These are phyloP conservation scores for Daldinia childiae DNA, from an alignment of 495 filamentous ascomycete species.

Conservation along the genomic window DNA sequence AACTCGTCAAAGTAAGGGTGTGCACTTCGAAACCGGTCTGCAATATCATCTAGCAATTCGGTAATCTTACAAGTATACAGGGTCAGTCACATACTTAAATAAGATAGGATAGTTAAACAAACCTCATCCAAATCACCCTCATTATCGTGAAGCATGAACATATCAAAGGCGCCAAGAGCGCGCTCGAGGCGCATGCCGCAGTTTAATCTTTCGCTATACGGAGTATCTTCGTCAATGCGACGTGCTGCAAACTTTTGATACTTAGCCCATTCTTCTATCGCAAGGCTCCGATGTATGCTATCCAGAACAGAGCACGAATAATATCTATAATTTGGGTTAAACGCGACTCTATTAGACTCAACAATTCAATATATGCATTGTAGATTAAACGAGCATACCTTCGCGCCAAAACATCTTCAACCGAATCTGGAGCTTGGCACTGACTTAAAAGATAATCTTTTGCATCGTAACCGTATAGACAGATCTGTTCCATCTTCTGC, in stretches of 20 bases:
- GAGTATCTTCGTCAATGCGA: constrained; percentile 52
- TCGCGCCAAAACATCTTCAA: constrained; percentile 81
- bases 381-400: constrained; percentile 60
- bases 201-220: constrained; percentile 43
- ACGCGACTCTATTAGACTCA: constrained; percentile 9
- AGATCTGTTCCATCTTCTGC: constrained; percentile 72
- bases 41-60: constrained; percentile 69
- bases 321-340: constrained; percentile 61
- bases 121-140: constrained; percentile 79
- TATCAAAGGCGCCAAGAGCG: constrained; percentile 82
- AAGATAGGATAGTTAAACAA: constrained; percentile 32
- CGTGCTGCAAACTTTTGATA: constrained; percentile 54
- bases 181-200: constrained; percentile 69
- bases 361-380: constrained; percentile 4
- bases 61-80: constrained; percentile 60
- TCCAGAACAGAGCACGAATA: constrained; percentile 76
- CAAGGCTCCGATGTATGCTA: constrained; percentile 81
- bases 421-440: constrained; percentile 63
- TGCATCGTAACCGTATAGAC: constrained; percentile 80
- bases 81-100: constrained; percentile 6
- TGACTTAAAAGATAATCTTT: constrained; percentile 84
- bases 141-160: constrained; percentile 79
- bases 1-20: constrained; percentile 60
- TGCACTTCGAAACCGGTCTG: constrained; percentile 58
- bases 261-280: constrained; percentile 77